Percentiles rank a stretch among this genome's conserved stretches.
phyloP scores from a whole-genome alignment of 768 basidiomycete species.

The Stropharia rugosoannulata region DNA sequence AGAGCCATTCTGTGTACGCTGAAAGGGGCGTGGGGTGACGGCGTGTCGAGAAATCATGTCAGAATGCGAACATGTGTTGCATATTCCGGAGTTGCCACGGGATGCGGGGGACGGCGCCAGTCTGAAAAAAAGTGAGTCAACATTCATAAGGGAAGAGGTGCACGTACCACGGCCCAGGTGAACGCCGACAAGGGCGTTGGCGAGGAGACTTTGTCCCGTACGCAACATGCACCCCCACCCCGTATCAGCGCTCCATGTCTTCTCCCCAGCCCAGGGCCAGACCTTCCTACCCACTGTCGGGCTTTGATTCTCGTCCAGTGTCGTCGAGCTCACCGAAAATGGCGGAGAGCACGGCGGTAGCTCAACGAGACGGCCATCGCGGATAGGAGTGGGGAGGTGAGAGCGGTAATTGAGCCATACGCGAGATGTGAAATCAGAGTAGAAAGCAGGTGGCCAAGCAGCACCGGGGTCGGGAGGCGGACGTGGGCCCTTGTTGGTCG shows the following conservation, averaged over 20 bases:
- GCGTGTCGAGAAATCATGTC: constrained; percentile 94
- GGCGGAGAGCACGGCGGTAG: constrained; percentile 13
- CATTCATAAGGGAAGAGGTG: constrained; percentile 1
- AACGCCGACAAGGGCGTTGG: constrained; percentile 42
- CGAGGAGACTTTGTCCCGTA: constrained; percentile 35
- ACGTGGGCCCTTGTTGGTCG: background rate
- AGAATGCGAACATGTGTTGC: constrained; percentile 89
- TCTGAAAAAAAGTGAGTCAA: constrained; percentile 42
- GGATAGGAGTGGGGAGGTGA: constrained; percentile 74
- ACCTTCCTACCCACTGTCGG: constrained; percentile 43
- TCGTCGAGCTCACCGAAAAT: background rate
- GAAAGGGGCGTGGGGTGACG: constrained; percentile 82
- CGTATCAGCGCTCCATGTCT: constrained; percentile 54
- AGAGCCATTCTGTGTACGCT: constrained; percentile 96
- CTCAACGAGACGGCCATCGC: constrained; percentile 50
- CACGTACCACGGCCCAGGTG: constrained; percentile 59
- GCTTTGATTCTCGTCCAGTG: constrained; percentile 22
- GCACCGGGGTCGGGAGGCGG: constrained; percentile 36
- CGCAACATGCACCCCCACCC: constrained; percentile 41
- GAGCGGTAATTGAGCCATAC: constrained; percentile 93
- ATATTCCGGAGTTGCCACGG: constrained; percentile 61
- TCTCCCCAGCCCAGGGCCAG: constrained; percentile 74
- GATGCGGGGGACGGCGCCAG: constrained; percentile 76
- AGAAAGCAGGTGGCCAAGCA: constrained; percentile 82
- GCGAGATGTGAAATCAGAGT: constrained; percentile 83